A percentile compares a stretch with the other conserved stretches of the same genome.
Evolutionary conservation across 1,139 yeast species (phyloP).

Genomic region (Hyphopichia khmerensis): DNA sequence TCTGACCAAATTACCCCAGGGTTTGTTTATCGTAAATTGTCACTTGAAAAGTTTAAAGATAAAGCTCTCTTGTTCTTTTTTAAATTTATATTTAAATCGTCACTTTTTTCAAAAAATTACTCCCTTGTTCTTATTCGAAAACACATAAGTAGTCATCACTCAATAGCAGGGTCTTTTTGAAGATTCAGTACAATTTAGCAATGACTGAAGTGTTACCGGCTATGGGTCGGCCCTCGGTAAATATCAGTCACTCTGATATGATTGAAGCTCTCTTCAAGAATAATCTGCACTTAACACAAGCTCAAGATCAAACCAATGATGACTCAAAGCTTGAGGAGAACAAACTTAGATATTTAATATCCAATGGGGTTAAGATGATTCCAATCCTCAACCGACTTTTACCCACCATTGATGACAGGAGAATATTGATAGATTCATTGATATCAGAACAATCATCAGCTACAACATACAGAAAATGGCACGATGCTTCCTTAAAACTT

Average conservation of each 20-base stretch:
- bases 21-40: neutral
- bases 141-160: no score
- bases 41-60: no score
- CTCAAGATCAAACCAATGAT: neutral
- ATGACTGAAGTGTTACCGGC: neutral
- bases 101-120: no score
- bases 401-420: conserved; percentile 28
- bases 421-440: conserved; percentile 26
- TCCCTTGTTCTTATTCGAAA: no score
- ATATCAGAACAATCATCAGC: conserved; percentile 56
- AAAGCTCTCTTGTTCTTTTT: neutral
- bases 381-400: conserved; percentile 29
- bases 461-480: conserved; percentile 71
- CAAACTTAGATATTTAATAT: neutral
- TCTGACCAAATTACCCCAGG: neutral
- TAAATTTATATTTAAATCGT: no score
- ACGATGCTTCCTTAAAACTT: conserved; percentile 55
- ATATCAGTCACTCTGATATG: conserved; percentile 6
- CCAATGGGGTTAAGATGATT: conserved; percentile 12
- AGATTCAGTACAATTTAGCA: neutral
- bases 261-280: conserved; percentile 6
- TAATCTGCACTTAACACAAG: neutral
- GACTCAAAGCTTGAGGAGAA: neutral
- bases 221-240: neutral
- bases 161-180: no score